Percentiles rank a stretch among this genome's conserved stretches.
Evolutionary conservation across 345 rosid genomes (phyloP).

Genomic region (Rhizophora mangle): DNA sequence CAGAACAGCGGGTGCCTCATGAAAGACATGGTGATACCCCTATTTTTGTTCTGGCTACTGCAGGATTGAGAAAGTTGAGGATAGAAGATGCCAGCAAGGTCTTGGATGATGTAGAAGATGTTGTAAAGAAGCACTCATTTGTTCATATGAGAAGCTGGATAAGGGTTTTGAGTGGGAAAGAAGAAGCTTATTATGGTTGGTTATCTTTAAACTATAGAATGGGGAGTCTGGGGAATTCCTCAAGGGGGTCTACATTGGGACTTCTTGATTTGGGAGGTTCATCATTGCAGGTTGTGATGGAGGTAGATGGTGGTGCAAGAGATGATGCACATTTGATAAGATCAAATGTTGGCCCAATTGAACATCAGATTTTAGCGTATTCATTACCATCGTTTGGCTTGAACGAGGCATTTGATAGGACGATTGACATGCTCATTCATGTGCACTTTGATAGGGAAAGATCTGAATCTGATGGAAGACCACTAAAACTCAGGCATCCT

Average conservation of each 20-base stretch:
- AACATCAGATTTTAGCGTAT: slow-evolving; percentile 40
- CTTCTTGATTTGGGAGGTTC: slow-evolving; percentile 71
- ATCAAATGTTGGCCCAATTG: slow-evolving; percentile 31
- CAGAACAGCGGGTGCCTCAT: slow-evolving; percentile 42
- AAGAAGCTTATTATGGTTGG: slow-evolving; percentile 72
- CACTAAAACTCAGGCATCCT: slow-evolving; percentile 43
- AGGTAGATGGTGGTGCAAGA: slow-evolving; percentile 28
- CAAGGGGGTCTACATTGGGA: slow-evolving; percentile 35
- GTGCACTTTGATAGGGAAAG: slow-evolving; percentile 13
- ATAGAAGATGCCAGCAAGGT: slow-evolving; percentile 35
- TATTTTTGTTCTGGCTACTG: slow-evolving; percentile 57
- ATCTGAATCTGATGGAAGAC: background rate
- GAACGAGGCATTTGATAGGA: slow-evolving; percentile 57
- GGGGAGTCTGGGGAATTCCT: slow-evolving; percentile 43
- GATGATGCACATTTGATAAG: slow-evolving; percentile 29
- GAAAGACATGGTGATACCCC: slow-evolving; percentile 47
- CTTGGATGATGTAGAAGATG: slow-evolving; percentile 41
- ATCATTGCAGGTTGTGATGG: slow-evolving; percentile 54
- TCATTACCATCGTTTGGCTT: slow-evolving; percentile 51
- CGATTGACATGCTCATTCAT: slow-evolving; percentile 38
- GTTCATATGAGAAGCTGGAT: slow-evolving; percentile 38
- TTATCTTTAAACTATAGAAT: slow-evolving; percentile 53
- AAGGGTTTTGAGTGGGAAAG: slow-evolving; percentile 54
- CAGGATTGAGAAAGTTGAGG: slow-evolving; percentile 49
- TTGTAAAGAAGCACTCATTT: slow-evolving; percentile 42